Evolutionary conservation across 2,329 filamentous ascomycete species (phyloP).

Genomic region (Saccharata proteae): DNA sequence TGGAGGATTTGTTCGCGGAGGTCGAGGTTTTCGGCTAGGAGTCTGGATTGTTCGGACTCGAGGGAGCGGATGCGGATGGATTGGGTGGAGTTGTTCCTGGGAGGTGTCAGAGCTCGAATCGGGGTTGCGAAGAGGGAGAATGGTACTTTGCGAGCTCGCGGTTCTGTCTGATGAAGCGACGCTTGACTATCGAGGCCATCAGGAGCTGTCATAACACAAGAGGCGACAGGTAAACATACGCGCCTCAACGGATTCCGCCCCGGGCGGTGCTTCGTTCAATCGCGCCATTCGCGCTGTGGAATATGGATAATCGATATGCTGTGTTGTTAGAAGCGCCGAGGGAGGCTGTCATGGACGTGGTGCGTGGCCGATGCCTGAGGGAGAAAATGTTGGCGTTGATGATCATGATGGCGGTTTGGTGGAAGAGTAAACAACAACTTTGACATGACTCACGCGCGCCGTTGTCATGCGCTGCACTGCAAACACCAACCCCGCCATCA

Average conservation of each 20-base stretch:
- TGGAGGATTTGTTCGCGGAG: slow-evolving; percentile 59
- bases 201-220: slow-evolving; percentile 5
- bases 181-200: slow-evolving; percentile 47
- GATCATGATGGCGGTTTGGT: no score
- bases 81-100: slow-evolving; percentile 61
- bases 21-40: slow-evolving; percentile 68
- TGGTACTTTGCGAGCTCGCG: slow-evolving; percentile 57
- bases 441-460: no score
- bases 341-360: slow-evolving; percentile 1
- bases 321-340: no score
- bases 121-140: neutral
- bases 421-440: no score
- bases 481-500: slow-evolving; percentile 2
- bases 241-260: slow-evolving; percentile 58
- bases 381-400: slow-evolving; percentile 5
- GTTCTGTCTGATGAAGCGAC: slow-evolving; percentile 71
- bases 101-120: neutral
- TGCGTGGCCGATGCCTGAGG: slow-evolving; percentile 2
- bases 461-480: no score
- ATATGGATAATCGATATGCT: neutral
- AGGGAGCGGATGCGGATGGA: slow-evolving; percentile 65
- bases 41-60: slow-evolving; percentile 61
- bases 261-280: slow-evolving; percentile 61
- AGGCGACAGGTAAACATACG: slow-evolving; percentile 38
- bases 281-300: slow-evolving; percentile 54